A percentile compares a stretch with the other conserved stretches of the same genome.
phyloP scores from a whole-genome alignment of 208 protist genomes.

The Endotrypanum monterogeii region DNA sequence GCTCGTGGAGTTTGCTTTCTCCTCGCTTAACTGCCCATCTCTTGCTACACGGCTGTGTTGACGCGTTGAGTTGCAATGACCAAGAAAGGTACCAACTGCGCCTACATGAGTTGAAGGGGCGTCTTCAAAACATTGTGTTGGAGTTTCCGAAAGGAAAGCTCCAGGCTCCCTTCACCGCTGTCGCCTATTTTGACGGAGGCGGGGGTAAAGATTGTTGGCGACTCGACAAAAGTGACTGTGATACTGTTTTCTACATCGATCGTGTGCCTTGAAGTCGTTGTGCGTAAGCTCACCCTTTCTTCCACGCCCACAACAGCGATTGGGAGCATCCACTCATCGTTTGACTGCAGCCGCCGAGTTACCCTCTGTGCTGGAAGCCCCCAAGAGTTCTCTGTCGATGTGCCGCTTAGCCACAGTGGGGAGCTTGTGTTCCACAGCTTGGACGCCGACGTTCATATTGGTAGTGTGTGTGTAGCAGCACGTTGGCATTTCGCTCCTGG shows the following conservation, averaged over 20 bases:
- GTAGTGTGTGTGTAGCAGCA: slow-evolving; percentile 21
- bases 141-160: slow-evolving; percentile 38
- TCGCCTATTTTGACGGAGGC: slow-evolving; percentile 24
- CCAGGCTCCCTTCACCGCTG: slow-evolving; percentile 32
- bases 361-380: slow-evolving; percentile 12
- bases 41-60: slow-evolving; percentile 38
- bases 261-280: slow-evolving; percentile 10
- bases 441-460: slow-evolving; percentile 28
- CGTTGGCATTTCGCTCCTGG: slow-evolving; percentile 24
- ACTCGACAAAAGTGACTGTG: slow-evolving; percentile 16
- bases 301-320: not conserved
- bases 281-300: slow-evolving; percentile 24
- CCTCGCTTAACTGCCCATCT: slow-evolving; percentile 21
- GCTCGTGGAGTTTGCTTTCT: slow-evolving; percentile 20
- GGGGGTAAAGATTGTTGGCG: slow-evolving; percentile 18
- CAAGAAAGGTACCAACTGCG: slow-evolving; percentile 24
- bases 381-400: slow-evolving; percentile 15
- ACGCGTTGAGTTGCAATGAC: slow-evolving; percentile 17
- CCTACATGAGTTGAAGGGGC: slow-evolving; percentile 22
- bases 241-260: slow-evolving; percentile 38
- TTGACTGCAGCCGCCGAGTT: slow-evolving; percentile 8
- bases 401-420: slow-evolving; percentile 40
- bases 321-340: slow-evolving; percentile 5
- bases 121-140: slow-evolving; percentile 10
- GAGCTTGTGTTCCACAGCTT: slow-evolving; percentile 44